Evolutionary conservation across 2,329 filamentous ascomycete genomes (phyloP), one percentile per base, ranked within the genome.

Genomic region (Fusarium staphyleae): DNA sequence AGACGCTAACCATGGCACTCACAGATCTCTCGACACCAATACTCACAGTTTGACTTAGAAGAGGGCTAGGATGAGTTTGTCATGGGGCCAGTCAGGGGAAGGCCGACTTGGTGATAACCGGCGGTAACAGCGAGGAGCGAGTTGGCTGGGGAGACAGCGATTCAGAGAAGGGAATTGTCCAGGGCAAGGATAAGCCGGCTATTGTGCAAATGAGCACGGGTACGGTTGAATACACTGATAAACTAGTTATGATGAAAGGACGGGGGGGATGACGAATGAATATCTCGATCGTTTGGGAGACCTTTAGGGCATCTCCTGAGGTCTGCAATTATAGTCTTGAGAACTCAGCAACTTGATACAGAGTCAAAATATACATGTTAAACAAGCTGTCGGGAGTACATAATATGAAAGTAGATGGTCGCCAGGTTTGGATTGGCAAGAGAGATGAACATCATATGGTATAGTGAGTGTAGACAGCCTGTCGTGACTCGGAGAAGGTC

Each of bases 121-220:
- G 53, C 8, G 63, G 52, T 1, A 39, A 57, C 1, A 14, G 15
- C 11, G 62, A 64, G 3, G 50, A 57, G 13, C n/a, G 43, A 3
- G 29, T 40, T 1, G 58, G 48, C 0, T 66, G 60, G 63, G 48
- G 48, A 6, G 63, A 66, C 16, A 62, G 49, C 6, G 63, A 66
- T 30, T 64, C 63, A 2, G 63, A 66, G 13, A 62, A 53, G 44
- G 63, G 46, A 1, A 66, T 66, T 8, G 43, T 62, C 3, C 48
- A 35, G 6, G 50, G 44, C 0, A 37, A 51, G 10, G 13, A 14
- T 9, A 62, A 45, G 4, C 64, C 48, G 14, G 53, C 60, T 2
- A 66, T 65, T 33, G n/a, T 66, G 14, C 63, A 66, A 43, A 65
- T 58, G 3, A 66, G 47, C 24, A 66, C 63, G 6, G 60, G 66